A percentile compares a stretch with the other conserved stretches of the same genome.
phyloP scores from a whole-genome alignment of 2,329 filamentous ascomycete species.

The Exserohilum turcica region DNA sequence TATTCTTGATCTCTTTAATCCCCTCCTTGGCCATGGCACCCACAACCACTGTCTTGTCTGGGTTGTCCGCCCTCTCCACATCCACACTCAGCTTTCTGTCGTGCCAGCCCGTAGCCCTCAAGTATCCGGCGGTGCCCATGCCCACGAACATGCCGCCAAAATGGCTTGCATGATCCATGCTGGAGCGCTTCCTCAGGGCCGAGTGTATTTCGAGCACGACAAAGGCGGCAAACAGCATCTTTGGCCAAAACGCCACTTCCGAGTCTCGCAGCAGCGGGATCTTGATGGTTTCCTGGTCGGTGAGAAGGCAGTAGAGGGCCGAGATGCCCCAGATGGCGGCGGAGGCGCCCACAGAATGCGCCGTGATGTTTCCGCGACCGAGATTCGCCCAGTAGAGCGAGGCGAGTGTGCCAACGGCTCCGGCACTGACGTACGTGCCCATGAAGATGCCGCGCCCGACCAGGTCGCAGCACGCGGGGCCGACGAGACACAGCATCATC shows the following conservation, averaged over 20 bases:
- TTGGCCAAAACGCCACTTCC: slow-evolving; percentile 38
- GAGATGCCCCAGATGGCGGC: slow-evolving; percentile 45
- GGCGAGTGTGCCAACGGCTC: slow-evolving; percentile 39
- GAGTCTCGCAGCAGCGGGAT: slow-evolving; percentile 39
- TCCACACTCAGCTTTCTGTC: slow-evolving; percentile 13
- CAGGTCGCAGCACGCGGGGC: slow-evolving; percentile 52
- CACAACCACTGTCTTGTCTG: slow-evolving; percentile 30
- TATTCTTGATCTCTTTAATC: slow-evolving; percentile 44
- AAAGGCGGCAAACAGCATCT: slow-evolving; percentile 36
- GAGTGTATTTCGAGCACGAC: slow-evolving; percentile 31
- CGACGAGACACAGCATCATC: slow-evolving; percentile 68
- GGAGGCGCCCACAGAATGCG: slow-evolving; percentile 41
- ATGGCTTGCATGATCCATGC: slow-evolving; percentile 46
- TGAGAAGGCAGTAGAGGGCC: slow-evolving; percentile 38
- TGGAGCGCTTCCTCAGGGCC: slow-evolving; percentile 18
- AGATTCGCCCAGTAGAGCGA: slow-evolving; percentile 44
- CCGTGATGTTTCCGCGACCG: slow-evolving; percentile 30
- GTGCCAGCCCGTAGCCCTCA: slow-evolving; percentile 33
- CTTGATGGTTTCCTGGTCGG: slow-evolving; percentile 37
- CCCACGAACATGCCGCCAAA: slow-evolving; percentile 43
- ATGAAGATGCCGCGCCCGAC: slow-evolving; percentile 45
- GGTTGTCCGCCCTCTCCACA: slow-evolving; percentile 10
- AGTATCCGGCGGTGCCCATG: slow-evolving; percentile 30
- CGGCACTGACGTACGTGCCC: slow-evolving; percentile 42
- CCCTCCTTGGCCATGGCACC: slow-evolving; percentile 31